Evolutionary conservation across 2,329 filamentous ascomycete species (phyloP).

Genomic region (Penicillium sp.): DNA sequence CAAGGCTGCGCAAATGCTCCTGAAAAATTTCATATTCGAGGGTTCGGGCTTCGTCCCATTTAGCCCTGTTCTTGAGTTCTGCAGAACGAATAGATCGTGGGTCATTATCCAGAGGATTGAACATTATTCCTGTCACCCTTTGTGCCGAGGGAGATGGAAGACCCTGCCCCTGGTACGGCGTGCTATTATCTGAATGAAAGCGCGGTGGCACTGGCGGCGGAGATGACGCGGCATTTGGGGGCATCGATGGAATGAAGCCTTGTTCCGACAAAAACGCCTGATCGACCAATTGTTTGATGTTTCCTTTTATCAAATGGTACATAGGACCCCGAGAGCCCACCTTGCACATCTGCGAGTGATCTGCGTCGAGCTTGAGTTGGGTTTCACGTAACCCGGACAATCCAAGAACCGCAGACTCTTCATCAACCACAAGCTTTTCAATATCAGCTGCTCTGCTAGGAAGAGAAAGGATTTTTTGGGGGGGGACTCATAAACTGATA

Average conservation of each 20-base stretch:
- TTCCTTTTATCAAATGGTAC: conserved; percentile 28
- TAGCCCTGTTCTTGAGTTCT: conserved; percentile 21
- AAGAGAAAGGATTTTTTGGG: too few species aligned
- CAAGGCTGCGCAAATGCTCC: conserved; percentile 23
- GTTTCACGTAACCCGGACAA: conserved; percentile 29
- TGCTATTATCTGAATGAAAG: conserved; percentile 24
- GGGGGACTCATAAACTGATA: too few species aligned
- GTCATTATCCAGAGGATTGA: conserved; percentile 20
- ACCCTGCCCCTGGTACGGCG: conserved; percentile 16
- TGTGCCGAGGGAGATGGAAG: conserved; percentile 7
- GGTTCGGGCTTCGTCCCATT: conserved; percentile 25
- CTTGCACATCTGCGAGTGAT: conserved; percentile 33
- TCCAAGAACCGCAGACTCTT: conserved; percentile 30
- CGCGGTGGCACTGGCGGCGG: conserved; percentile 24
- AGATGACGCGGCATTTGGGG: conserved; percentile 3
- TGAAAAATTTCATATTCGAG: conserved; percentile 27
- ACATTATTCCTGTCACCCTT: conserved; percentile 18
- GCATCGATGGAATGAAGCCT: conserved; percentile 22
- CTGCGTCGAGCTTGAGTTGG: conserved; percentile 29
- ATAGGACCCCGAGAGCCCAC: conserved; percentile 22
- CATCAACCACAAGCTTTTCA: conserved; percentile 28
- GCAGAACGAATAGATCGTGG: conserved; percentile 23
- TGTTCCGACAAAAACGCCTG: conserved; percentile 25
- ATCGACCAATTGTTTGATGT: conserved; percentile 29
- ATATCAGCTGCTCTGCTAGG: conserved; percentile 3